These are phyloP conservation scores for Ilyonectria robusta DNA, from an alignment of 2,329 filamentous ascomycete species.

Conservation along the genomic window DNA sequence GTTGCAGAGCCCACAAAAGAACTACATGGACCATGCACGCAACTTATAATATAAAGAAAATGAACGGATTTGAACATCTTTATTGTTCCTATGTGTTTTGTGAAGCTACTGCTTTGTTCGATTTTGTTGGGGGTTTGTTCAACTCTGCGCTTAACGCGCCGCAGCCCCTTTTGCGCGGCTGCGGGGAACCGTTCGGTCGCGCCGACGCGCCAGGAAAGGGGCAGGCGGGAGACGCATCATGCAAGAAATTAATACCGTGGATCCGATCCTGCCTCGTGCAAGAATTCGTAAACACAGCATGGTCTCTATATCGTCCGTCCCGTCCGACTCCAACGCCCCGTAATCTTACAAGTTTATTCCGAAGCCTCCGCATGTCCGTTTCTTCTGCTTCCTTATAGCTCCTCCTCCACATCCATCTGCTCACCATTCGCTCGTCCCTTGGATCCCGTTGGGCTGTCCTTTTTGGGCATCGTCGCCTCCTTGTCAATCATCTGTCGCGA, in stretches of 20 bases:
- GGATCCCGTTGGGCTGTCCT: conserved; percentile 64
- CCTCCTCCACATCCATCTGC: conserved; percentile 80
- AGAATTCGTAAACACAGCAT: conserved; percentile 44
- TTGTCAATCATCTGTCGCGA: conserved; percentile 99
- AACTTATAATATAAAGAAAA: conserved; percentile 23
- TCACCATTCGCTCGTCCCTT: conserved; percentile 69
- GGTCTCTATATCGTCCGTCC: conserved; percentile 48
- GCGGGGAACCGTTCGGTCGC: conserved; percentile 11
- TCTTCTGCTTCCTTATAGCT: conserved; percentile 51
- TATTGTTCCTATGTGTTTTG: conserved; percentile 8
- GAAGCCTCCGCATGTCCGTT: conserved; percentile 38
- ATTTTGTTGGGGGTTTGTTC: conserved; percentile 23
- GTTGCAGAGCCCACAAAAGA: conserved; percentile 26
- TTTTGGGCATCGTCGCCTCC: conserved; percentile 91
- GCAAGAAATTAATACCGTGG: conserved; percentile 41
- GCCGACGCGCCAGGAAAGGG: conserved; percentile 16
- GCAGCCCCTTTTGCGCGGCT: conserved; percentile 5
- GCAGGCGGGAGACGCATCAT: conserved; percentile 18
- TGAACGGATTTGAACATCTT: conserved; percentile 11
- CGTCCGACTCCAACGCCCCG: conserved; percentile 50
- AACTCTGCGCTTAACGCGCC: conserved; percentile 10
- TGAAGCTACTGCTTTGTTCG: conserved; percentile 18
- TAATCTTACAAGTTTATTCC: conserved; percentile 51
- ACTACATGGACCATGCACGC: conserved; percentile 13
- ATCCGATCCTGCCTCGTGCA: conserved; percentile 43